phyloP scores from a whole-genome alignment of 768 basidiomycete species.

The Rhizopogon vulgaris region DNA sequence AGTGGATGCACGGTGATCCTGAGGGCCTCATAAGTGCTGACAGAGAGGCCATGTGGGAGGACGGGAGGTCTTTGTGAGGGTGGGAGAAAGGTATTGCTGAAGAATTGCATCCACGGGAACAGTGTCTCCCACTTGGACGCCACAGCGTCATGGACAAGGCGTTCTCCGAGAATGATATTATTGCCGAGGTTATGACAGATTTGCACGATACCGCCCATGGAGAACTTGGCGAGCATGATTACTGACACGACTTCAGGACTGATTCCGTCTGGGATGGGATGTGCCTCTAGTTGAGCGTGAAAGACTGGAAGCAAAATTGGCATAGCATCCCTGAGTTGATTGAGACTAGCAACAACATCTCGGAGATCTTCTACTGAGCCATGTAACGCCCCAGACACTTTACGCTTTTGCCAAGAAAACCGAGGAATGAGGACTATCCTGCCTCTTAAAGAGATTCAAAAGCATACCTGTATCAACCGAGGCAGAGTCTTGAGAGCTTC shows the following conservation, averaged over 20 bases:
- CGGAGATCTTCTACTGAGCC: conserved; percentile 1
- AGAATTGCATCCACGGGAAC: conserved; percentile 5
- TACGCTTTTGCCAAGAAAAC: neutral
- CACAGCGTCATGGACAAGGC: neutral
- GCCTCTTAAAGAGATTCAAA: neutral
- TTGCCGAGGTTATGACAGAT: conserved; percentile 1
- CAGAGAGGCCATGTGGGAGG: neutral
- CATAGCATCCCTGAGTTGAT: neutral
- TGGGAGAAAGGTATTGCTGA: neutral
- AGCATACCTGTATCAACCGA: neutral
- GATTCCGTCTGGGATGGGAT: neutral
- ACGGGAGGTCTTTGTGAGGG: neutral
- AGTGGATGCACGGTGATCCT: conserved; percentile 1
- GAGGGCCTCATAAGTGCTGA: conserved; percentile 1
- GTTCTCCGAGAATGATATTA: neutral
- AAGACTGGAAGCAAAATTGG: neutral
- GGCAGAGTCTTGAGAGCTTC: neutral
- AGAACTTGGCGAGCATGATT: conserved; percentile 3
- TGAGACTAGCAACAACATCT: neutral
- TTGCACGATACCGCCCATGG: conserved; percentile 3
- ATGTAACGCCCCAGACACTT: neutral
- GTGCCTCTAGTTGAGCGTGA: neutral
- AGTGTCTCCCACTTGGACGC: conserved; percentile 3
- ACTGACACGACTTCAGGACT: neutral
- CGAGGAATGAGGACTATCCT: neutral